Evolutionary conservation across 352 stramenopile genomes (phyloP).

Genomic region (Phytophthora ohioensis): DNA sequence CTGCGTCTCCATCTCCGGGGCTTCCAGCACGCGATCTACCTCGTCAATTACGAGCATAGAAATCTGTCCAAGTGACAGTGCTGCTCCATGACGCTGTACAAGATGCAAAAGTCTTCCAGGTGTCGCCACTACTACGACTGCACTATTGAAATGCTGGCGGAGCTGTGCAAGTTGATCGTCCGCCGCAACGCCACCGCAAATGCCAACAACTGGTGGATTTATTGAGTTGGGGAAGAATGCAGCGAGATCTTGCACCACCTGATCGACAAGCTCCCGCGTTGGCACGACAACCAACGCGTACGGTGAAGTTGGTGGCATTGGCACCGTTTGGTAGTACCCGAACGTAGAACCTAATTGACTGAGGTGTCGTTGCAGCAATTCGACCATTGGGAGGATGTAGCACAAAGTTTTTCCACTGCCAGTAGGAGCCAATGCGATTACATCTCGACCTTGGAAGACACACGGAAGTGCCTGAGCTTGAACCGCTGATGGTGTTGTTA

Average conservation of each 20-base stretch:
- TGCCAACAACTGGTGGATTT: slow-evolving; percentile 38
- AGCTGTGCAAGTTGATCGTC: slow-evolving; percentile 45
- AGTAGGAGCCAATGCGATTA: slow-evolving; percentile 94
- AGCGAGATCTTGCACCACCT: slow-evolving; percentile 90
- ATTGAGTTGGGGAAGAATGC: slow-evolving; percentile 36
- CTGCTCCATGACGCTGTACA: slow-evolving; percentile 30
- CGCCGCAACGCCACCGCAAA: slow-evolving; percentile 57
- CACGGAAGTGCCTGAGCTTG: slow-evolving; percentile 96
- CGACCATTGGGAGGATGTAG: slow-evolving; percentile 94
- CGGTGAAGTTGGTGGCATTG: slow-evolving; percentile 23
- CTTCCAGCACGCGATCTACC: slow-evolving; percentile 96
- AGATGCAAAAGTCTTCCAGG: slow-evolving; percentile 70
- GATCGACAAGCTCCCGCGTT: slow-evolving; percentile 96
- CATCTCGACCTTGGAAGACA: slow-evolving; percentile 86
- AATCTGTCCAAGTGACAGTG: slow-evolving; percentile 42
- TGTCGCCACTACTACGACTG: slow-evolving; percentile 56
- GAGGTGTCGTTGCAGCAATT: slow-evolving; percentile 44
- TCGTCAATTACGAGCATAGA: slow-evolving; percentile 94
- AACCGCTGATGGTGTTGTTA: slow-evolving; percentile 94
- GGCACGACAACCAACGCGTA: slow-evolving; percentile 93
- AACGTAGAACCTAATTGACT: slow-evolving; percentile 45
- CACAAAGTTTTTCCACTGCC: slow-evolving; percentile 96
- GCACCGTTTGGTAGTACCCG: slow-evolving; percentile 61
- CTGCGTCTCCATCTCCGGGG: slow-evolving; percentile 88
- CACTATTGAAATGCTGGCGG: slow-evolving; percentile 37